Conservation (phyloP, 352 stramenopile species). For the Blastocystis sp. region DNA sequence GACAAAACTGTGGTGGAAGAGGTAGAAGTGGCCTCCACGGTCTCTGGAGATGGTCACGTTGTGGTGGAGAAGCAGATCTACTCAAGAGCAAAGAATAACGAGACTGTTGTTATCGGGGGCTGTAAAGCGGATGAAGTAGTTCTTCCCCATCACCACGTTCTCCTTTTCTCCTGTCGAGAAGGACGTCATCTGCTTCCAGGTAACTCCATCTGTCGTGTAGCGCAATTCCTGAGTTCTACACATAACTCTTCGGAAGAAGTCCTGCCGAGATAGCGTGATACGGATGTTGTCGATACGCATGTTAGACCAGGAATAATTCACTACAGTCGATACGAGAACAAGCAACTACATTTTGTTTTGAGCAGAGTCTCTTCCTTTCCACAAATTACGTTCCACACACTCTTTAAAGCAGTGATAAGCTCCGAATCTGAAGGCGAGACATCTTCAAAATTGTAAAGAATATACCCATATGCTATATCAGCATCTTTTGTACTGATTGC, state of each 20-base stretch:
- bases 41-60: slow-evolving; percentile 56
- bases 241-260: neutral
- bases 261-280: neutral
- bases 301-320: slow-evolving; percentile 28
- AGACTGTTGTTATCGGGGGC: slow-evolving; percentile 45
- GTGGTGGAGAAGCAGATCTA: slow-evolving; percentile 32
- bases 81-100: neutral
- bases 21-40: slow-evolving; percentile 5
- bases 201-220: slow-evolving; percentile 19
- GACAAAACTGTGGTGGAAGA: slow-evolving; percentile 59
- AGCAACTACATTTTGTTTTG: neutral
- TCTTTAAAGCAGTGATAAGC: neutral
- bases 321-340: neutral
- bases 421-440: neutral
- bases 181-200: neutral
- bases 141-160: slow-evolving; percentile 49
- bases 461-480: slow-evolving; percentile 52
- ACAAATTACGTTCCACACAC: slow-evolving; percentile 4
- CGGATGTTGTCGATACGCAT: slow-evolving; percentile 49
- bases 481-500: slow-evolving; percentile 24
- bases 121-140: slow-evolving; percentile 54
- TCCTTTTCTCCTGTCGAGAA: neutral
- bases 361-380: slow-evolving; percentile 25
- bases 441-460: slow-evolving; percentile 56
- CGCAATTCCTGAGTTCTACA: slow-evolving; percentile 5